A percentile compares a stretch with the other conserved stretches of the same genome.
Evolutionary conservation across 768 basidiomycete genomes (phyloP).

Genomic region (Clathrus columnatus): DNA sequence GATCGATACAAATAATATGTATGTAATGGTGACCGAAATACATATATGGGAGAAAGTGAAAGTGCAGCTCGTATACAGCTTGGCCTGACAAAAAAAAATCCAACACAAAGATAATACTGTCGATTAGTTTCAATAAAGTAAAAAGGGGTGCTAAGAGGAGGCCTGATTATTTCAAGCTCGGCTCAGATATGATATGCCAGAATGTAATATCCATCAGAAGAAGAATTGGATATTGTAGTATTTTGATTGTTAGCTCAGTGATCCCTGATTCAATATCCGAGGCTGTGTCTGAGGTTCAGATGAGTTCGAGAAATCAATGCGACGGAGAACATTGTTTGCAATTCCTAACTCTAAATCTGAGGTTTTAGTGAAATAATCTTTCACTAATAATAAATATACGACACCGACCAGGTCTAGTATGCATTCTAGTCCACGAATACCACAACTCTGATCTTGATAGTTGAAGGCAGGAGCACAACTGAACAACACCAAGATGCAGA

Average conservation of each 20-base stretch:
- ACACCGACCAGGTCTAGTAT: neutral
- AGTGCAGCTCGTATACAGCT: too few relatives aligned
- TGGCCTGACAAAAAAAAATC: too few relatives aligned
- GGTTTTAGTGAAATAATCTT: neutral
- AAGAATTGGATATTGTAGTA: too few relatives aligned
- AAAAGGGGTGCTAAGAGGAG: too few relatives aligned
- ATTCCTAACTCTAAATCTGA: slow-evolving; percentile 1
- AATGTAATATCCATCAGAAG: too few relatives aligned
- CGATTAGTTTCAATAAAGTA: too few relatives aligned
- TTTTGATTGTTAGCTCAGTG: neutral
- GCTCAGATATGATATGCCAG: too few relatives aligned
- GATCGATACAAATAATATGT: too few relatives aligned
- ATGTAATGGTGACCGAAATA: too few relatives aligned
- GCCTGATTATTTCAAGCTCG: too few relatives aligned
- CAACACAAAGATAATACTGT: too few relatives aligned
- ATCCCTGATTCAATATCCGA: neutral
- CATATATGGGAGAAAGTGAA: too few relatives aligned
- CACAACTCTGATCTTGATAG: slow-evolving; percentile 3
- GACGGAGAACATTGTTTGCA: neutral
- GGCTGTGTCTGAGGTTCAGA: neutral
- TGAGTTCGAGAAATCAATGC: slow-evolving; percentile 1
- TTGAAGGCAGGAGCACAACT: slow-evolving; percentile 7
- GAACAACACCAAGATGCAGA: neutral
- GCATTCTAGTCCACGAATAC: slow-evolving; percentile 5
- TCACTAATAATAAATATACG: neutral